Conservation (phyloP, 2,329 filamentous ascomycete species). For the Elsinoe perseae region DNA sequence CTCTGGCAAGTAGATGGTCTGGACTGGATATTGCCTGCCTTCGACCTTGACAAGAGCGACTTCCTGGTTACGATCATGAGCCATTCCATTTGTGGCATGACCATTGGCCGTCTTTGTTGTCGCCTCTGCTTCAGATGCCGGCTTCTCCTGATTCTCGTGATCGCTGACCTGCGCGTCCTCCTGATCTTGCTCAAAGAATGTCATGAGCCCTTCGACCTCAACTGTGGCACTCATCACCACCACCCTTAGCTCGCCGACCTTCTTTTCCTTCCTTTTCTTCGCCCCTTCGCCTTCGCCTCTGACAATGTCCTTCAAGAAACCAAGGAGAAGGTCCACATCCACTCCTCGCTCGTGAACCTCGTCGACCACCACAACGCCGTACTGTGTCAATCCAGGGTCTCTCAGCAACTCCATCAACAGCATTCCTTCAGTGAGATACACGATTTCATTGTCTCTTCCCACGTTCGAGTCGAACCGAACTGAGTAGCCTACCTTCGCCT, state of each 20-base stretch:
- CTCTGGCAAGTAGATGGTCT: slow-evolving; percentile 63
- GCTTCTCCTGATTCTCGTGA: slow-evolving; percentile 24
- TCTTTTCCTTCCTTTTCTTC: slow-evolving; percentile 59
- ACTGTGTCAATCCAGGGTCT: slow-evolving; percentile 73
- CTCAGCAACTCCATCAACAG: slow-evolving; percentile 85
- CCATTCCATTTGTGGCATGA: not conserved
- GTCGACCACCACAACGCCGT: slow-evolving; percentile 86
- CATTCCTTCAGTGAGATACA: slow-evolving; percentile 95
- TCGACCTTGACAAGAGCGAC: slow-evolving; percentile 61
- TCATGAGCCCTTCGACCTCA: slow-evolving; percentile 68
- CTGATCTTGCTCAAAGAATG: slow-evolving; percentile 55
- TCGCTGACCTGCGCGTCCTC: not conserved
- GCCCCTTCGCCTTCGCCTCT: slow-evolving; percentile 51
- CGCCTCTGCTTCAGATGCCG: slow-evolving; percentile 1
- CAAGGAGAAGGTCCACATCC: slow-evolving; percentile 84
- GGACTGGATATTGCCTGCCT: slow-evolving; percentile 80
- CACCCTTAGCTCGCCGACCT: slow-evolving; percentile 58
- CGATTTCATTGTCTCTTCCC: slow-evolving; percentile 75
- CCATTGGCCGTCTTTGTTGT: not conserved
- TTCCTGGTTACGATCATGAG: not conserved
- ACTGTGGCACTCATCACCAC: slow-evolving; percentile 96
- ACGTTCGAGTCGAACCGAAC: slow-evolving; percentile 88
- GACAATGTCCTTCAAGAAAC: slow-evolving; percentile 76
- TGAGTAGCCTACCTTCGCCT: slow-evolving; percentile 74
- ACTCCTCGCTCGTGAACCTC: slow-evolving; percentile 95